Base-by-base conservation (phyloP, 2,329 filamentous ascomycete genomes). In the Nothomitra cinnamomea region DNA sequence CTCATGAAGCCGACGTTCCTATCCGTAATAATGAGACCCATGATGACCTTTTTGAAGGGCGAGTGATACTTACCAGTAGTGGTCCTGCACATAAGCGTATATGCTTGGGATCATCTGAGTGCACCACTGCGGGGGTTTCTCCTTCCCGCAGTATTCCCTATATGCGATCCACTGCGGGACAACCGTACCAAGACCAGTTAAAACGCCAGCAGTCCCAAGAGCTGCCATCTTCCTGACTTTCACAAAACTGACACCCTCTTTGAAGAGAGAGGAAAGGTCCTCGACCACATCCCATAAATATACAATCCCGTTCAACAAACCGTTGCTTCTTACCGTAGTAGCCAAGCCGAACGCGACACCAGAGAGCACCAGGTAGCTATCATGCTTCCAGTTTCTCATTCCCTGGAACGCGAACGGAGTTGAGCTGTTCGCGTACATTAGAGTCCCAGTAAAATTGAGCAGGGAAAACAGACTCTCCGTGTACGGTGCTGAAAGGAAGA, bases 401-500 rank as follows among this genome's bases (percentile, higher is more conserved):
- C 4, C 24, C 24, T 17, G 5, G 24, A 49, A 12, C 17, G 58
- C 57, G 17, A 56, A 42, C 5, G 45, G n/a, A 19, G 45, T 49
- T 55, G 19, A 28, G 58, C 57, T 68, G 45, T 73, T 71, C 1
- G 77, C 76, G 64, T 90, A 92, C 49, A 83, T 65, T 28, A 85
- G 73, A 61, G 80, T 81, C 1, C 87, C 92, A 0, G 74, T 60
- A 61, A 95, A 86, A 41, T 84, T 85, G 35, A 95, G 70, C 21
- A 85, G 72, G 0, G 90, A 81, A 66, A 88, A 95, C 0, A 82
- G 66, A 57, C 84, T 80, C 69, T 98, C 92, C 8, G 80, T 76
- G 65, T 92, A 94, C 0, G 90, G 87, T 0, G 89, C 83, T 0
- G 84, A 89, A 17, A 98, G 76, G 64, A 98, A 96, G 1, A 95